A percentile compares a stretch with the other conserved stretches of the same genome.
Evolutionary conservation across 768 basidiomycete genomes (phyloP).

Genomic region (Pisolithus sp.): DNA sequence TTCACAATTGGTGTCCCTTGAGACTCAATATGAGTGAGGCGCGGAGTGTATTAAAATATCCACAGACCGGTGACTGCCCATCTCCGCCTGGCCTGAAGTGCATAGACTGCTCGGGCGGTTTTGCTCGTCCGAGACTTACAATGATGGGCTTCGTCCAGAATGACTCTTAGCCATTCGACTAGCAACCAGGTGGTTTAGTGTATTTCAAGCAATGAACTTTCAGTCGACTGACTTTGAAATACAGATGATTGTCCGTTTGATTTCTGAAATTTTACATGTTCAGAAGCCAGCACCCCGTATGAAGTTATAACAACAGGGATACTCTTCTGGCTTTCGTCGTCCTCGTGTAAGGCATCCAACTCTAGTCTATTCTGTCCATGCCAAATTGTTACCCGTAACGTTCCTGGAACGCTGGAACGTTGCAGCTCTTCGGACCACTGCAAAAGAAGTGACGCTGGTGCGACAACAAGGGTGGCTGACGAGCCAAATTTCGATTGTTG

Average conservation of each 20-base stretch:
- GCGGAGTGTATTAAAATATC: not conserved
- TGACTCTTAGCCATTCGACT: constrained; percentile 79
- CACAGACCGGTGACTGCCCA: constrained; percentile 83
- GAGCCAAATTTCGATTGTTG: constrained; percentile 25
- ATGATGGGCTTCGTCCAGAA: constrained; percentile 92
- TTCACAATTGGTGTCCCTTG: constrained; percentile 92
- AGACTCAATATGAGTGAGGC: not conserved
- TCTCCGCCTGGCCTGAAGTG: constrained; percentile 66
- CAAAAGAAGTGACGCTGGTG: constrained; percentile 82
- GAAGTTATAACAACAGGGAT: constrained; percentile 86
- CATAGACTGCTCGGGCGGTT: constrained; percentile 85
- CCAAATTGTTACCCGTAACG: constrained; percentile 68
- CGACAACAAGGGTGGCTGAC: constrained; percentile 81
- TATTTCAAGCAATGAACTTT: not conserved
- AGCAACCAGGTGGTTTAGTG: constrained; percentile 5
- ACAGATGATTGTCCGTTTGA: constrained; percentile 47
- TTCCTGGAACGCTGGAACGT: constrained; percentile 69
- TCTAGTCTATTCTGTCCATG: constrained; percentile 84
- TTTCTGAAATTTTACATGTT: constrained; percentile 68
- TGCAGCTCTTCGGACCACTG: constrained; percentile 95
- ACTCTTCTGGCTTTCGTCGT: constrained; percentile 41
- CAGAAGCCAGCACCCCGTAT: constrained; percentile 87
- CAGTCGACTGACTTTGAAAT: constrained; percentile 56
- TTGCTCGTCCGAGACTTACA: constrained; percentile 88
- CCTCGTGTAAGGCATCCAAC: constrained; percentile 54